A percentile compares a stretch with the other conserved stretches of the same genome.
These are phyloP conservation scores for Aspergillus pseudotamarii DNA, from an alignment of 2,329 filamentous ascomycete genomes.

Conservation along the genomic window DNA sequence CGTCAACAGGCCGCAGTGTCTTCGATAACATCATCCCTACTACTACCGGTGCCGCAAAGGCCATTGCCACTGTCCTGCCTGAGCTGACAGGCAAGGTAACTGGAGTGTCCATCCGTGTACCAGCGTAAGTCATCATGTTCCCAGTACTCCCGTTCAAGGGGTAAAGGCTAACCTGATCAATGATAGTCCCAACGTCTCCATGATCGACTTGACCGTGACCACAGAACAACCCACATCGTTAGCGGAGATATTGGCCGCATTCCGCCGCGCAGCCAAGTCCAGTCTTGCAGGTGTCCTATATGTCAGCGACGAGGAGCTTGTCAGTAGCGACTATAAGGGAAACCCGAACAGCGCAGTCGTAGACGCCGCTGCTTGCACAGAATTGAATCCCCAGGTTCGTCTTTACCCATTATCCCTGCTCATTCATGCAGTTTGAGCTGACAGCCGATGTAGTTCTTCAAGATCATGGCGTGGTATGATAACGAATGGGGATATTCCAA, in stretches of 20 bases:
- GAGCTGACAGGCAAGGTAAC: constrained; percentile 92
- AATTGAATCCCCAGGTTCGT: neutral
- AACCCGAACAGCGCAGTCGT: neutral
- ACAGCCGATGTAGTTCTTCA: constrained; percentile 70
- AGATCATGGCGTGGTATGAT: constrained; percentile 92
- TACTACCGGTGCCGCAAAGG: constrained; percentile 93
- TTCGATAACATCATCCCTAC: constrained; percentile 96
- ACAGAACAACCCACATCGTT: neutral
- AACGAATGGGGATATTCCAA: constrained; percentile 97
- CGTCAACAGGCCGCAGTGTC: constrained; percentile 71
- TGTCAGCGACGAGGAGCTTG: neutral
- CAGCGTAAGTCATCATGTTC: constrained; percentile 54
- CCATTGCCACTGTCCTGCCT: constrained; percentile 94
- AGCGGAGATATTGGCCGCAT: neutral
- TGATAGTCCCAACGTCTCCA: neutral
- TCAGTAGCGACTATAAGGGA: neutral
- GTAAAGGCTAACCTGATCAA: neutral
- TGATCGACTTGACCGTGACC: neutral
- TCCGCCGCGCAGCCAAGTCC: neutral
- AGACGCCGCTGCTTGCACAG: neutral
- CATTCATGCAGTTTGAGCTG: neutral
- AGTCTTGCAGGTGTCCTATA: neutral
- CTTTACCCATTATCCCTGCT: neutral
- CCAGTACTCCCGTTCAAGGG: rapidly evolving
- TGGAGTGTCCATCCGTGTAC: constrained; percentile 93